Evolutionary conservation across 202 grass and related monocot species (phyloP), one percentile per base, ranked within the genome.

Genomic region (Zoysia matrella): DNA sequence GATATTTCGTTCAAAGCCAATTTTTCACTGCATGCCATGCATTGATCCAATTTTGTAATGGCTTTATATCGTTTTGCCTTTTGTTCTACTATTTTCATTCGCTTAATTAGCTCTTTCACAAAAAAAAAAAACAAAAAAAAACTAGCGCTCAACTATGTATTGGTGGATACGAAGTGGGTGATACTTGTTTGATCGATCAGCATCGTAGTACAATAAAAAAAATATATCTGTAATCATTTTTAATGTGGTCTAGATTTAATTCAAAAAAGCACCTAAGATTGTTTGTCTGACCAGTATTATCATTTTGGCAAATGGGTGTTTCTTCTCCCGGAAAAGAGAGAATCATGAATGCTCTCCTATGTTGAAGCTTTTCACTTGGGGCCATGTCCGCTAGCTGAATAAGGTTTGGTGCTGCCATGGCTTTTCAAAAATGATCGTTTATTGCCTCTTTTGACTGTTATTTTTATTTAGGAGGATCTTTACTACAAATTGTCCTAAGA

Each of bases 221-320:
- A 36, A 36, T 46, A 78, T 66, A 18, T 67, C n/a, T 60, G 57
- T 60, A 13, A 44, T 43, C 13, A 45, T 45, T 54, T 14, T 4
- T 53, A 46, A 57, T 57, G 4, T 43, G 52, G 11, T 63, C 67
- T 67, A 78, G 8, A 65, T 44, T 78, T 78, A 53, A 4, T 8
- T 42, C 13, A 4, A 8, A 67, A 55, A 54, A 49, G 16, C 67
- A 11, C 76, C 61, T 54, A 51, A 54, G 15, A 67, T 67, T 16
- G 49, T 43, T 30, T 78, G 62, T 78, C 15, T 78, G 40, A n/a
- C 62, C 62, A 78, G 7, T 78, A 54, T 78, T 54, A 40, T 66
- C 52, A 54, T 13, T 53, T 8, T 14, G 30, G 7, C 40, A 18
- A 53, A n/a, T 54, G 8, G 75, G 6, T 12, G 40, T 8, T 55